Conservation (phyloP, 2,329 filamentous ascomycete species). For the Ophiocordyceps camponoti-leonardi region DNA sequence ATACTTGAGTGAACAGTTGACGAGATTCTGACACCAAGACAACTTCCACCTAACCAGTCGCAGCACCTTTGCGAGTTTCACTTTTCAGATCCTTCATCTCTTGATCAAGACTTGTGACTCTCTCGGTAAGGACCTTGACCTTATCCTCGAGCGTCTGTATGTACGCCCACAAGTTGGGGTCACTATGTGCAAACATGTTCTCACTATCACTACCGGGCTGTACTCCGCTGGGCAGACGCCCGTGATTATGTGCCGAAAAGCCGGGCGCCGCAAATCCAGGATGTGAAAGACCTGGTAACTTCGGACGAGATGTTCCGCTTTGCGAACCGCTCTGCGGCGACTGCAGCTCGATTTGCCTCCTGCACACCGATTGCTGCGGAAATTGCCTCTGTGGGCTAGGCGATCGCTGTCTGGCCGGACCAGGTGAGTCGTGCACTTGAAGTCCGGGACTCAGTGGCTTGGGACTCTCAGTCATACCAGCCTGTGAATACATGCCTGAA, state of each 20-base stretch:
- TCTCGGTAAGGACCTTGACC: constrained; percentile 10
- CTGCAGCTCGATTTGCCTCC: constrained; percentile 36
- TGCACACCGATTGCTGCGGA: constrained; percentile 41
- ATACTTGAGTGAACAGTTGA: no score
- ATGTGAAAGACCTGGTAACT: constrained; percentile 19
- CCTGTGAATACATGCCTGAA: constrained; percentile 50
- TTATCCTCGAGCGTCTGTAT: constrained; percentile 51
- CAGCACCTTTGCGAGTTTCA: background rate
- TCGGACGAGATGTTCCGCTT: constrained; percentile 21
- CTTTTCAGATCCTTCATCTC: background rate
- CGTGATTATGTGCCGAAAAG: constrained; percentile 14
- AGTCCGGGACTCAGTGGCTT: constrained; percentile 61
- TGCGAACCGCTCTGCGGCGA: constrained; percentile 37
- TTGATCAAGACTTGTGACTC: background rate
- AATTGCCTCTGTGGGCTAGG: constrained; percentile 49
- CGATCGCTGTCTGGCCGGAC: constrained; percentile 39
- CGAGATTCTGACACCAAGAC: no score
- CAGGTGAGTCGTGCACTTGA: constrained; percentile 32
- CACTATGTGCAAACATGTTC: constrained; percentile 46
- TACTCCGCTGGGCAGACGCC: constrained; percentile 26
- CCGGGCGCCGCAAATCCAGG: constrained; percentile 15
- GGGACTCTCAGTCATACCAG: constrained; percentile 68
- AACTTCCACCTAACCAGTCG: background rate
- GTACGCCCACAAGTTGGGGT: constrained; percentile 53
- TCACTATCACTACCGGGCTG: constrained; percentile 41